phyloP scores from a whole-genome alignment of 1,284 basidiomycete genomes.

The Taiwanofungus camphoratus region DNA sequence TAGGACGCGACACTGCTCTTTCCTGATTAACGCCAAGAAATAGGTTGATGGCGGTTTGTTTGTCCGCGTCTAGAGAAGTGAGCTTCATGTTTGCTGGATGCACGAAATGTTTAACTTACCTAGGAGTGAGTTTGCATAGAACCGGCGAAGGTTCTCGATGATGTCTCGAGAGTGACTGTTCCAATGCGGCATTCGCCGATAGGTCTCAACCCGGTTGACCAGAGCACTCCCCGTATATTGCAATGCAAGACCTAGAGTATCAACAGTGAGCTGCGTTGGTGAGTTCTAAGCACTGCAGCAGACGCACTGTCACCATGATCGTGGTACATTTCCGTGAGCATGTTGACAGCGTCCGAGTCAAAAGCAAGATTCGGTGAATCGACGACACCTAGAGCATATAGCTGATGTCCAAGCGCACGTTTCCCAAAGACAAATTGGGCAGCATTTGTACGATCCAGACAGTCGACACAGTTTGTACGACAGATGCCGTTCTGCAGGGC shows the following conservation, averaged over 20 bases:
- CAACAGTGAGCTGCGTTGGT: background rate
- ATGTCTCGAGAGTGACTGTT: conserved; percentile 97
- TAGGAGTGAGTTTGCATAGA: conserved; percentile 92
- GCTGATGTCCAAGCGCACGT: conserved; percentile 90
- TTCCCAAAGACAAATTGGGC: conserved; percentile 98
- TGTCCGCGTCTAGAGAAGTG: conserved; percentile 76
- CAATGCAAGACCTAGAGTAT: conserved; percentile 74
- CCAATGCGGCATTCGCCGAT: conserved; percentile 95
- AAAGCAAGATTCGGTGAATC: conserved; percentile 83
- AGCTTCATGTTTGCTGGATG: background rate
- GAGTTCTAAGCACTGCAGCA: background rate
- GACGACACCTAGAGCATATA: conserved; percentile 90
- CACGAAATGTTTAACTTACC: conserved; percentile 37
- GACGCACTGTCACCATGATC: conserved; percentile 88
- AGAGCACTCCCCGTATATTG: conserved; percentile 97
- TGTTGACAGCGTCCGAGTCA: conserved; percentile 94
- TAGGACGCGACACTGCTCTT: conserved; percentile 39
- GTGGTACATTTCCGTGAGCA: conserved; percentile 99
- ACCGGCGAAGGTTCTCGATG: conserved; percentile 93
- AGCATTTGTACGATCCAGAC: conserved; percentile 95
- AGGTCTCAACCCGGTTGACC: conserved; percentile 96
- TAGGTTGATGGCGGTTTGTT: conserved; percentile 95
- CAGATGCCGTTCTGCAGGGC: conserved; percentile 89
- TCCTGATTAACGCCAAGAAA: conserved; percentile 84
- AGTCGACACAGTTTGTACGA: conserved; percentile 93